Base-by-base conservation (phyloP, 2,329 filamentous ascomycete genomes). In the Venturia nashicola region DNA sequence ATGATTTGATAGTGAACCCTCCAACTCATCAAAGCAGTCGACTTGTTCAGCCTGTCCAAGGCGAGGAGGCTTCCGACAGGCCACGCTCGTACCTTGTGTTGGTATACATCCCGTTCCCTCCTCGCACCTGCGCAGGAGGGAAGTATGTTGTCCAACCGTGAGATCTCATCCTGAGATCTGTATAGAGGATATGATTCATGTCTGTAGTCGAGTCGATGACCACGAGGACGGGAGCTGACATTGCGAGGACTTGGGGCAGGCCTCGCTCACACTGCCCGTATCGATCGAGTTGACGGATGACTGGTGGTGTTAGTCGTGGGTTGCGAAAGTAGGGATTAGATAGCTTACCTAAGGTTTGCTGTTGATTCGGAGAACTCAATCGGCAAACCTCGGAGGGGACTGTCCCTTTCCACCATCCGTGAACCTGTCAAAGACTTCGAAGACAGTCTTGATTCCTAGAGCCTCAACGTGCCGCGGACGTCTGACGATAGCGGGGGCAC, bases 291-390 rank as follows among this genome's bases (percentile, higher is more conserved):
- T 57, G 27, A 57, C 51, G 51, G 32, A 36, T 34, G 18, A 57
- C 51, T 57, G 14, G 9, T 36, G 32, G 7, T 34, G 9, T 36
- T n/a, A 57, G 51, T 57, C 32, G 14, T 9, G 12, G 2, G 6
- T 36, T 36, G 51, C 51, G 6, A 36, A 8, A 20, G 6, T 32
- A n/a, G 27, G 32, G 2, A 16, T 1, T n/a, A 4, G 14, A 57
- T n/a, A 34, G 32, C 51, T 39, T 11, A 57, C 51, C 27, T 57
- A 20, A 57, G 51, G 32, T 9, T 57, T 36, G 27, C 51, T 23
- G 39, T 57, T 57, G 51, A 57, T 57, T n/a, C 51, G 12, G n/a
- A 57, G 51, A 57, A 57, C 51, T 57, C 51, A 57, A 36, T n/a
- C n/a, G 51, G 51, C 51, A 36, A 27, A 57, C 18, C 51, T 57